These are phyloP conservation scores for Amylocystis lapponica DNA, from an alignment of 768 basidiomycete species.

Conservation along the genomic window DNA sequence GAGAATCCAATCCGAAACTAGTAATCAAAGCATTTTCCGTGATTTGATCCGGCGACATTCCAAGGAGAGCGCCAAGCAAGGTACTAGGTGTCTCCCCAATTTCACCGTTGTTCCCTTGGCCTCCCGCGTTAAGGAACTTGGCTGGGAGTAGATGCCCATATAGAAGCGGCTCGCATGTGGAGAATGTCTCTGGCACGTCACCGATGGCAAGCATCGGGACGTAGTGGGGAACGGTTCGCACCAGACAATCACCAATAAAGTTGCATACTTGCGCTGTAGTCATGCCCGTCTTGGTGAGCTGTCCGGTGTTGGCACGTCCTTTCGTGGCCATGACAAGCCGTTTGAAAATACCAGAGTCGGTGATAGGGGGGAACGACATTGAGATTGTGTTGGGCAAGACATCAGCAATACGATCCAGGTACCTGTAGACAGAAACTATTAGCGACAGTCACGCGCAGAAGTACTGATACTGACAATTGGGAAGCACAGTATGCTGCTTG, in stretches of 20 bases:
- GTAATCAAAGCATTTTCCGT: slow-evolving; percentile 26
- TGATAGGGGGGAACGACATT: slow-evolving; percentile 30
- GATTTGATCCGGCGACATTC: slow-evolving; percentile 24
- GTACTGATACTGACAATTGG: slow-evolving; percentile 5
- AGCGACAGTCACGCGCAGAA: background rate
- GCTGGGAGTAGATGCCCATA: slow-evolving; percentile 22
- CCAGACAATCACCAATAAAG: slow-evolving; percentile 25
- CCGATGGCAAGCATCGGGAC: slow-evolving; percentile 23
- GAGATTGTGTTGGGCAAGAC: slow-evolving; percentile 26
- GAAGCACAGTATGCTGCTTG: slow-evolving; percentile 21
- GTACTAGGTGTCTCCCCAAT: slow-evolving; percentile 19
- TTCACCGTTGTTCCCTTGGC: slow-evolving; percentile 8
- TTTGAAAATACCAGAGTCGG: slow-evolving; percentile 30
- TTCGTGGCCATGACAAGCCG: slow-evolving; percentile 23
- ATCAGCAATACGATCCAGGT: slow-evolving; percentile 27
- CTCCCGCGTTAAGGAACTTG: slow-evolving; percentile 13
- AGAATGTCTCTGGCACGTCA: slow-evolving; percentile 22
- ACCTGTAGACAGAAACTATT: slow-evolving; percentile 15
- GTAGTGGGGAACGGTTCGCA: slow-evolving; percentile 25
- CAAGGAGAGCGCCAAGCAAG: slow-evolving; percentile 19
- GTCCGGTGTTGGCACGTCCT: slow-evolving; percentile 24
- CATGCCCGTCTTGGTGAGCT: slow-evolving; percentile 27
- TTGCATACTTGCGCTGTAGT: slow-evolving; percentile 27
- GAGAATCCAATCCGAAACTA: slow-evolving; percentile 17
- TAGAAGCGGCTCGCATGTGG: slow-evolving; percentile 21